Conservation (phyloP, 495 filamentous ascomycete genomes). For the Penicillium canescens region DNA sequence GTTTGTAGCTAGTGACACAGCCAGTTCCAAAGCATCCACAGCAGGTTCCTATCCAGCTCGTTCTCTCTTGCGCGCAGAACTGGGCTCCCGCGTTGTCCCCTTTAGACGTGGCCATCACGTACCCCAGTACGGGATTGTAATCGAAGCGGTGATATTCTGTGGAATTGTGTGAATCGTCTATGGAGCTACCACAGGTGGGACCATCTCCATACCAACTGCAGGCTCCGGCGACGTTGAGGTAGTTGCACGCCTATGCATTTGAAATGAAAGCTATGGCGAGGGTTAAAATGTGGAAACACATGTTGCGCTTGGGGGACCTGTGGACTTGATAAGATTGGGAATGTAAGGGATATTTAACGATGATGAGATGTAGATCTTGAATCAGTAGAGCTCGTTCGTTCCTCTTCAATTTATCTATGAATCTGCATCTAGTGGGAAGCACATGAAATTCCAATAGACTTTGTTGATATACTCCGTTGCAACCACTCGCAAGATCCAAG, state of each 20-base stretch:
- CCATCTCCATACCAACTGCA: neutral
- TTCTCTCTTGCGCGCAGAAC: slow-evolving; percentile 5
- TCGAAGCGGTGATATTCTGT: neutral
- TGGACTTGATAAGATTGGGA: no score
- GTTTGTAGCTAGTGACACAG: slow-evolving; percentile 14
- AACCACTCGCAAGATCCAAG: neutral
- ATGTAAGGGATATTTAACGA: no score
- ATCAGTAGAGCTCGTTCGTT: no score
- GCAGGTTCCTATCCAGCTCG: neutral
- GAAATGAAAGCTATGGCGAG: neutral
- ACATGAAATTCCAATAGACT: neutral
- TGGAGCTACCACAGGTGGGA: neutral
- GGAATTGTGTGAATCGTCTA: neutral
- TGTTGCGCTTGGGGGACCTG: neutral
- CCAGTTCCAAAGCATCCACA: slow-evolving; percentile 6
- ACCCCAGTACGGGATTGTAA: neutral
- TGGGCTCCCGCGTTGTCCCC: neutral
- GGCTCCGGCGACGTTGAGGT: neutral
- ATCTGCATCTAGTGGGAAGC: neutral
- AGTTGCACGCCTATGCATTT: neutral
- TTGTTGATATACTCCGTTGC: slow-evolving; percentile 1
- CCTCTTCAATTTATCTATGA: no score
- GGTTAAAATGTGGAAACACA: neutral
- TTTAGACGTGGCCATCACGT: neutral
- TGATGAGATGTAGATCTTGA: no score